Conservation (phyloP, 306 rosid species). For the Lathyrus oleraceus region DNA sequence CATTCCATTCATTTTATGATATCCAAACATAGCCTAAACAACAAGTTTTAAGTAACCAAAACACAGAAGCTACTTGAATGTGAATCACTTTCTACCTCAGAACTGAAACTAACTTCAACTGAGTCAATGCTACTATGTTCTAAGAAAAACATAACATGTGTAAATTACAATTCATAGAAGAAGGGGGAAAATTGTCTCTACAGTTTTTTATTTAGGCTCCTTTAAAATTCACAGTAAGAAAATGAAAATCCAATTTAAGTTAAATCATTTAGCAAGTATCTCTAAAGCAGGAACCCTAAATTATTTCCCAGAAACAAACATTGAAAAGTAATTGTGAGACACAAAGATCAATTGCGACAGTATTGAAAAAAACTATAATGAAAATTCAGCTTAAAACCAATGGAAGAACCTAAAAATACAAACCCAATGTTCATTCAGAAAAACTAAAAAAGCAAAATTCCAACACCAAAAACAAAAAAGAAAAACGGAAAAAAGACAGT, state of each 20-base stretch:
- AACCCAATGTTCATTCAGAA: slow-evolving; percentile 1
- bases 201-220: neutral
- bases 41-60: slow-evolving; percentile 1
- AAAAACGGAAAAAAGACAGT: neutral
- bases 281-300: slow-evolving; percentile 35
- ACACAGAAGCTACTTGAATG: slow-evolving; percentile 25
- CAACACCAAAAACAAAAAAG: neutral
- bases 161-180: neutral
- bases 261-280: neutral
- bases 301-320: neutral
- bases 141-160: neutral
- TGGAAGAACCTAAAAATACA: slow-evolving; percentile 18
- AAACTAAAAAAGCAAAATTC: neutral
- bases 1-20: too few species aligned
- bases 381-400: slow-evolving; percentile 3
- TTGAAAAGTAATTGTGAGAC: neutral
- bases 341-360: neutral
- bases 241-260: slow-evolving; percentile 15
- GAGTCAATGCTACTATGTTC: neutral
- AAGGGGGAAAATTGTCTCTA: neutral
- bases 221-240: neutral
- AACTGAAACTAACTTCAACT: neutral
- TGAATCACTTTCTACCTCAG: slow-evolving; percentile 7
- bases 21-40: too few species aligned
- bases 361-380: neutral